phyloP scores from a whole-genome alignment of 768 basidiomycete genomes.

The Stropharia rugosoannulata region DNA sequence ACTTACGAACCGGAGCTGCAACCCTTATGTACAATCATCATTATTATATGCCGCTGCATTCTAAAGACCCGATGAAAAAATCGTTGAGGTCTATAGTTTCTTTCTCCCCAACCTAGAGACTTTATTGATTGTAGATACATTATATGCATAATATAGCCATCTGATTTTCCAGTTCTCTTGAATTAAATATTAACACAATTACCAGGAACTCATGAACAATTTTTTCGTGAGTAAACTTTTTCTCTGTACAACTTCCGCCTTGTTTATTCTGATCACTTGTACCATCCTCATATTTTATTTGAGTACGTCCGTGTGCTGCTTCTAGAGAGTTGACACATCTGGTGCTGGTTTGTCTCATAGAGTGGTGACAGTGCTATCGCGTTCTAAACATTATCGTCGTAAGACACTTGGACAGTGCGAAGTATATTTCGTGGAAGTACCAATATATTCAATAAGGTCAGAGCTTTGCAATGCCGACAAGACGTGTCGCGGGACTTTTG shows the following conservation, averaged over 20 bases:
- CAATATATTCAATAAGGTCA: conserved; percentile 45
- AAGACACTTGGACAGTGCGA: not conserved
- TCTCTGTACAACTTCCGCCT: too few species aligned
- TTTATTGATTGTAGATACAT: too few species aligned
- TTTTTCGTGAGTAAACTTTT: too few species aligned
- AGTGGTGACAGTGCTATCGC: conserved; percentile 40
- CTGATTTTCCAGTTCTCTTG: not conserved
- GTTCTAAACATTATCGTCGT: conserved; percentile 29
- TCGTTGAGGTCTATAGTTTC: too few species aligned
- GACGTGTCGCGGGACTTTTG: conserved; percentile 23
- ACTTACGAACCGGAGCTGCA: too few species aligned
- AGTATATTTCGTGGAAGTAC: conserved; percentile 19
- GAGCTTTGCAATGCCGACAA: conserved; percentile 31
- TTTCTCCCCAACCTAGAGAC: too few species aligned
- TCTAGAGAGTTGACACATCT: not conserved
- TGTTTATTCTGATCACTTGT: too few species aligned
- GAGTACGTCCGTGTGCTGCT: not conserved
- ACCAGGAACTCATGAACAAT: not conserved
- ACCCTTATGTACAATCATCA: too few species aligned
- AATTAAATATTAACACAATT: not conserved
- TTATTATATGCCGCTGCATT: too few species aligned
- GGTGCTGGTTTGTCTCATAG: conserved; percentile 22
- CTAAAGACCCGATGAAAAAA: too few species aligned
- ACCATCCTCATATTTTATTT: not conserved
- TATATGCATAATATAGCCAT: too few species aligned